Evolutionary conservation across 225 moss, liverwort and hornwort genomes (phyloP), one percentile per base, ranked within the genome.

Genomic region (Antitrichia curtipendula): DNA sequence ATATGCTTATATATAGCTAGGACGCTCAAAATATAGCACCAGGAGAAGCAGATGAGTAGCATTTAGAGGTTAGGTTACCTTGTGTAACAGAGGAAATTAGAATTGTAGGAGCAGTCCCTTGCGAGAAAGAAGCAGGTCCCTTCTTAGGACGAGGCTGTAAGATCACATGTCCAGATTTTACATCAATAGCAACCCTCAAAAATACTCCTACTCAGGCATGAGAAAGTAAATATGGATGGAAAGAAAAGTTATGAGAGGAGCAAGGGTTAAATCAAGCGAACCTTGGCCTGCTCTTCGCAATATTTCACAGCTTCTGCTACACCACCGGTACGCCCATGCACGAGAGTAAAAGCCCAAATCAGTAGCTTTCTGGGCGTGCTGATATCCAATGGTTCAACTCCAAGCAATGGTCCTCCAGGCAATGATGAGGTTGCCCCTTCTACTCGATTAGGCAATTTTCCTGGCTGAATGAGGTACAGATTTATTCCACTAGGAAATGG

Each of bases 271-370:
- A 57, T 73, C 59, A 29, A 75, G 74, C 82, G 82, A 86, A 96
- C 95, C 96, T 96, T 98, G 29, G 96, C 96, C 87, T 98, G 98
- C 90, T 98, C 98, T 90, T 98, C 98, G 89, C 97, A 97, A 66
- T 96, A 94, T 93, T 95, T 98, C 76, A 98, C 98, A 91, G 96
- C 95, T 87, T 98, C 98, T 58, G 97, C 89, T 69, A 97, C 90
- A 83, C 93, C 95, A 77, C 96, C 95, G 25, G 97, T 82, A 73
- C 97, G 94, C 85, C 98, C 98, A 88, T 94, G 95, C 70, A 97
- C 95, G 47, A 98, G 96, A 66, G 95, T 91, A 89, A 93, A 98
- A 89, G 98, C 96, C 98, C 98, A 98, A 74, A 98, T 91, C 62
- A 98, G 91, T 76, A 98, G 90, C 88, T 98, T 98, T 86, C 98